Conservation (phyloP, 345 rosid genomes). For the Salix udensis region DNA sequence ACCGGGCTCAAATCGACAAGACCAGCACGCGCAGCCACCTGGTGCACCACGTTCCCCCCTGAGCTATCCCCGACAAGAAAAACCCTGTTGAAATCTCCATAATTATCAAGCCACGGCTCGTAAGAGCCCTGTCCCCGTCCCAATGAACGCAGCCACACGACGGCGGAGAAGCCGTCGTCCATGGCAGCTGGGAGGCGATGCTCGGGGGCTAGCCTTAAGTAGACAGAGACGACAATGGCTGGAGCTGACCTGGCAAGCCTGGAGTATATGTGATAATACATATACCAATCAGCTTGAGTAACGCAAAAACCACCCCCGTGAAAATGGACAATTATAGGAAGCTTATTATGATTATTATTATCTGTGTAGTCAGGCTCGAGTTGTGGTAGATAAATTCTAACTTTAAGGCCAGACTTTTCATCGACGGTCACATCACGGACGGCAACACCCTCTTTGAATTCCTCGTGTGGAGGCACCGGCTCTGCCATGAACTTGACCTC, state of each 20-base stretch:
- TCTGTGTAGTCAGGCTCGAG: too few relatives aligned
- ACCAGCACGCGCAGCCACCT: constrained; percentile 29
- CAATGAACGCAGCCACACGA: constrained; percentile 24
- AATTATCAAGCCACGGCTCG: constrained; percentile 18
- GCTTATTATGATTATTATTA: neutral
- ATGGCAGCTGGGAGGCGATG: constrained; percentile 29
- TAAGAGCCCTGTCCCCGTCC: neutral
- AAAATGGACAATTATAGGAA: constrained; percentile 29
- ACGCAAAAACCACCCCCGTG: constrained; percentile 40
- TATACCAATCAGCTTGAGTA: constrained; percentile 33
- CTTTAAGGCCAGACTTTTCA: constrained; percentile 25
- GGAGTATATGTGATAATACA: constrained; percentile 28
- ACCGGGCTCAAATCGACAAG: constrained; percentile 4
- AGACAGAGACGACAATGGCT: constrained; percentile 22
- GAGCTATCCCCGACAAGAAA: constrained; percentile 37
- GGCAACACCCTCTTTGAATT: constrained; percentile 49
- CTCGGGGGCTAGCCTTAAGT: constrained; percentile 32
- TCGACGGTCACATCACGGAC: constrained; percentile 40
- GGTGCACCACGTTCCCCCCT: constrained; percentile 31
- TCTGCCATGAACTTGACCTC: constrained; percentile 56
- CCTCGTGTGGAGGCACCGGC: constrained; percentile 43
- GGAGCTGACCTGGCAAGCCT: constrained; percentile 9
- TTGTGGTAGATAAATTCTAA: constrained; percentile 51
- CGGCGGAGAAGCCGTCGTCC: constrained; percentile 26
- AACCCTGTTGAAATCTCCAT: constrained; percentile 24